These are phyloP conservation scores for Manihot esculenta DNA, from an alignment of 441 rosid genomes.

Conservation along the genomic window DNA sequence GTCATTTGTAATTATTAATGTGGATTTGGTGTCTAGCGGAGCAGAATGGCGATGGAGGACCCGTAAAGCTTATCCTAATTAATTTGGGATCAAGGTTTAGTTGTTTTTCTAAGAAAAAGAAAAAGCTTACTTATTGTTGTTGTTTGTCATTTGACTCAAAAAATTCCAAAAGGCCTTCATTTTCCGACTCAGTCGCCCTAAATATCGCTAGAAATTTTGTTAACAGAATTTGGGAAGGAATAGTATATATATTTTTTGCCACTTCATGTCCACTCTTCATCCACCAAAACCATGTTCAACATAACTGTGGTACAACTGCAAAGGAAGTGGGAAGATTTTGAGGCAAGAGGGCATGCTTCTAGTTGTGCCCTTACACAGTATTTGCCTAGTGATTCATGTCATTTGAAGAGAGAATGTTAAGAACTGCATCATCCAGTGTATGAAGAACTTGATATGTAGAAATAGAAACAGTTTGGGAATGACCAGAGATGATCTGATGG, in stretches of 20 bases:
- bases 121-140: too few relatives aligned
- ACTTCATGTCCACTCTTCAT: too few relatives aligned
- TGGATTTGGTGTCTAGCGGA: too few relatives aligned
- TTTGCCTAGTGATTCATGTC: neutral
- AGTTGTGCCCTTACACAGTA: neutral
- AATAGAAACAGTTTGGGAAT: slow-evolving; percentile 2
- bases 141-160: neutral
- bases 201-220: too few relatives aligned
- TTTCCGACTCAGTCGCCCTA: neutral
- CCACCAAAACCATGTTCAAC: neutral
- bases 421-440: neutral
- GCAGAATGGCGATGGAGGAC: too few relatives aligned
- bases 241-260: neutral
- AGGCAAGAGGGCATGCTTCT: neutral
- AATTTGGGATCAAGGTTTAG: too few relatives aligned
- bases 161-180: neutral
- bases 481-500: neutral
- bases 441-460: neutral
- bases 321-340: neutral
- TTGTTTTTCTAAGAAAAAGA: too few relatives aligned
- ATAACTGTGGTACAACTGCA: too few relatives aligned
- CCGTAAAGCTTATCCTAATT: too few relatives aligned
- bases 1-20: too few relatives aligned
- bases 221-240: neutral
- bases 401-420: too few relatives aligned